Conservation (phyloP, 768 basidiomycete species). For the Kwoniella botswanensis region DNA sequence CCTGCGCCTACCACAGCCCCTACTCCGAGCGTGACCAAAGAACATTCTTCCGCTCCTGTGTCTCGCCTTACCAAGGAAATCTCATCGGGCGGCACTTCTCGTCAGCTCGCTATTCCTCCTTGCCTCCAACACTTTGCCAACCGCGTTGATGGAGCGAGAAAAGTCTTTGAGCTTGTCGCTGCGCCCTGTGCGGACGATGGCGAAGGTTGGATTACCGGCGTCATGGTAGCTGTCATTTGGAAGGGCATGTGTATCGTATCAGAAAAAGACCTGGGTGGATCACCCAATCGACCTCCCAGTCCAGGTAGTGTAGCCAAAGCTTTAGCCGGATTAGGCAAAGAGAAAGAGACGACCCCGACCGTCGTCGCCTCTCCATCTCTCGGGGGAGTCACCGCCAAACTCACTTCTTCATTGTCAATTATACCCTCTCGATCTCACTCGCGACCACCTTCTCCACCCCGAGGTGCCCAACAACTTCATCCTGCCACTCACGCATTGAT, state of each 20-base stretch:
- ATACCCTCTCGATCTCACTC: slow-evolving; percentile 55
- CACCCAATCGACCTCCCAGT: slow-evolving; percentile 44
- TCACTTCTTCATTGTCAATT: slow-evolving; percentile 48
- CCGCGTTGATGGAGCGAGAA: slow-evolving; percentile 51
- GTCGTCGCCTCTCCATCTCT: slow-evolving; percentile 33
- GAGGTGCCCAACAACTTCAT: slow-evolving; percentile 29
- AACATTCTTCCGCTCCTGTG: slow-evolving; percentile 28
- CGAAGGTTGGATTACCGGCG: slow-evolving; percentile 56
- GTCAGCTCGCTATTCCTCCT: slow-evolving; percentile 46
- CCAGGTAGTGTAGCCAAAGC: slow-evolving; percentile 51
- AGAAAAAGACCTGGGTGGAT: slow-evolving; percentile 37
- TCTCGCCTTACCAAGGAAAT: slow-evolving; percentile 45
- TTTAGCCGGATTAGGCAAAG: slow-evolving; percentile 45
- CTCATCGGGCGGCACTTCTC: slow-evolving; percentile 35
- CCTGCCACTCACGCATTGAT: slow-evolving; percentile 49
- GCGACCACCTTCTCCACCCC: slow-evolving; percentile 54
- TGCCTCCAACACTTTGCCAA: slow-evolving; percentile 55
- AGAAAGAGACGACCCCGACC: slow-evolving; percentile 30
- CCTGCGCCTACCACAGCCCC: slow-evolving; percentile 36
- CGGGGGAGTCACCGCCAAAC: slow-evolving; percentile 48
- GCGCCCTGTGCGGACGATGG: slow-evolving; percentile 55
- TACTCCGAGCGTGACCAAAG: slow-evolving; percentile 29
- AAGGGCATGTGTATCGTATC: slow-evolving; percentile 53
- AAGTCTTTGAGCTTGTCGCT: slow-evolving; percentile 53
- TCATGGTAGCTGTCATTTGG: slow-evolving; percentile 57